Conservation (phyloP, 768 basidiomycete species). For the Fistulinella prunicolor region DNA sequence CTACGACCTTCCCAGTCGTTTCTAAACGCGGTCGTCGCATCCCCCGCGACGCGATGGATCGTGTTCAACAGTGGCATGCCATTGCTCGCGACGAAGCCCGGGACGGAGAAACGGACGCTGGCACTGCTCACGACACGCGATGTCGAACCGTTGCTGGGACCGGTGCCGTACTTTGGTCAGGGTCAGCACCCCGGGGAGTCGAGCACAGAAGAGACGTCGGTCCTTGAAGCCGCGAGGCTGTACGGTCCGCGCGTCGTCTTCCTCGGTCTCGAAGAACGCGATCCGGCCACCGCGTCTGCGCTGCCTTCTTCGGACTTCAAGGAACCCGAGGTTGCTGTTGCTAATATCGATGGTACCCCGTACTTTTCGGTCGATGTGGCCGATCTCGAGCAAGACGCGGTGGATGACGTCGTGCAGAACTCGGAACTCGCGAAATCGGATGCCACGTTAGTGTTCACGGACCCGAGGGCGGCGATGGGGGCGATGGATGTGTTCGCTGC, state of each 20-base stretch:
- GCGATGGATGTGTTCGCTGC: slow-evolving; percentile 63
- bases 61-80: slow-evolving; percentile 74
- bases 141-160: slow-evolving; percentile 62
- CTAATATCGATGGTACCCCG: slow-evolving; percentile 72
- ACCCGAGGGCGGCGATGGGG: slow-evolving; percentile 57
- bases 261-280: slow-evolving; percentile 70
- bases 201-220: slow-evolving; percentile 22
- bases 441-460: slow-evolving; percentile 52
- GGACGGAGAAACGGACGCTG: slow-evolving; percentile 37
- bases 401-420: slow-evolving; percentile 43
- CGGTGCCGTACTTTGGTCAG: slow-evolving; percentile 70
- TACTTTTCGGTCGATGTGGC: slow-evolving; percentile 83
- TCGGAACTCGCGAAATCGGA: slow-evolving; percentile 38
- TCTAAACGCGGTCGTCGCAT: slow-evolving; percentile 64
- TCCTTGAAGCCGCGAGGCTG: slow-evolving; percentile 57
- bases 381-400: slow-evolving; percentile 42
- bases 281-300: slow-evolving; percentile 42
- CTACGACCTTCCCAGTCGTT: slow-evolving; percentile 71
- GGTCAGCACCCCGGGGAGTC: slow-evolving; percentile 44
- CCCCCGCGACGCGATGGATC: slow-evolving; percentile 69
- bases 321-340: slow-evolving; percentile 49
- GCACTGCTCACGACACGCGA: slow-evolving; percentile 59
- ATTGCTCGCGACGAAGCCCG: slow-evolving; percentile 43
- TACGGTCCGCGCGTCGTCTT: slow-evolving; percentile 66
- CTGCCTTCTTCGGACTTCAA: slow-evolving; percentile 67